Conservation (phyloP, 805 yeast species). For the Ogataea pilisensis region DNA sequence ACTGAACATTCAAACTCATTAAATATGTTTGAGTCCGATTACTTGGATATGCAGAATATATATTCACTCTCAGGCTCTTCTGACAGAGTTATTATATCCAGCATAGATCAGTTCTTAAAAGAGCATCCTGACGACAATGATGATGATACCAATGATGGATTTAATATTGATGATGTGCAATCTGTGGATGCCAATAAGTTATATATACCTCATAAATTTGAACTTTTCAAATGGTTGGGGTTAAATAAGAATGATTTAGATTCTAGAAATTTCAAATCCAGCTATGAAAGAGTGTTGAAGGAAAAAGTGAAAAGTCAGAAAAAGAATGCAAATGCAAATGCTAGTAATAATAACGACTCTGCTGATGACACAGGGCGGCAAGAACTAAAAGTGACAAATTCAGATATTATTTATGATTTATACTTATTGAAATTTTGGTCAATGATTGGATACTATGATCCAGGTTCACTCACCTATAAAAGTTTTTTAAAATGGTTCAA, state of each 20-base stretch:
- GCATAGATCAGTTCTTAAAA: slow-evolving; percentile 23
- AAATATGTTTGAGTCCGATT: slow-evolving; percentile 11
- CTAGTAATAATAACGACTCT: too few species aligned
- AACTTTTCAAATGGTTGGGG: slow-evolving; percentile 3
- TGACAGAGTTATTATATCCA: slow-evolving; percentile 17
- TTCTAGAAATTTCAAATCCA: neutral
- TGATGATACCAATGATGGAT: neutral
- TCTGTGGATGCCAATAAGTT: slow-evolving; percentile 12
- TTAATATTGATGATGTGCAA: slow-evolving; percentile 7
- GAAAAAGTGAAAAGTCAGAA: slow-evolving; percentile 6
- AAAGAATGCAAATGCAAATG: too few species aligned
- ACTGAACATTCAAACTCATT: neutral
- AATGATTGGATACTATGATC: slow-evolving; percentile 23
- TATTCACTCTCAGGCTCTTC: neutral
- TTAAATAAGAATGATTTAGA: slow-evolving; percentile 3
- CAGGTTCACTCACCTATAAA: slow-evolving; percentile 15
- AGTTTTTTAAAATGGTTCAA: slow-evolving; percentile 15
- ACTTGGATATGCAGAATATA: slow-evolving; percentile 1
- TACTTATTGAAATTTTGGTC: slow-evolving; percentile 20
- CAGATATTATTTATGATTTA: slow-evolving; percentile 20
- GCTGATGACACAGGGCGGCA: too few species aligned
- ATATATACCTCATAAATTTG: slow-evolving; percentile 11
- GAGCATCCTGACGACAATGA: slow-evolving; percentile 19
- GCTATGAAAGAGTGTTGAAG: slow-evolving; percentile 4
- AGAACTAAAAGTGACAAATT: slow-evolving; percentile 13